Percentiles rank a stretch among this genome's conserved stretches.
Conservation (phyloP, 148 eudicot species). For the Cornus kousa region DNA sequence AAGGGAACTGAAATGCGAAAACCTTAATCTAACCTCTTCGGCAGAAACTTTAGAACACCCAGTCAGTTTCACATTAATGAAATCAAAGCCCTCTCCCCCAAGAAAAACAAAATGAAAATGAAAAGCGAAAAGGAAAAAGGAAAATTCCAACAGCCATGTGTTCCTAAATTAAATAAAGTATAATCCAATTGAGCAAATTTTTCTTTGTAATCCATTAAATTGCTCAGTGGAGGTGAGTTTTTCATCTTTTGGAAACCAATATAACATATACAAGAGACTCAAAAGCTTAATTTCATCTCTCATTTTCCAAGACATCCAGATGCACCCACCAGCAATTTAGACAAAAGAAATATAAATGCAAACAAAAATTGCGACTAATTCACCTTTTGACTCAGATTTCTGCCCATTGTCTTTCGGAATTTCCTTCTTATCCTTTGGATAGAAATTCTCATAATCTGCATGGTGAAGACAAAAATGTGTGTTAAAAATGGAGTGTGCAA, state of each 20-base stretch:
- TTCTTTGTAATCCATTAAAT: not conserved
- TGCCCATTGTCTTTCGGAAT: constrained; percentile 66
- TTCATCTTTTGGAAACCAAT: not conserved
- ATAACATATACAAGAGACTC: not conserved
- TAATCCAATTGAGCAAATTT: not conserved
- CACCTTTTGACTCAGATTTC: constrained; percentile 76
- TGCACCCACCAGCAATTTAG: not conserved
- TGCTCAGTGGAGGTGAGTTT: not conserved
- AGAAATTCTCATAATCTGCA: constrained; percentile 77
- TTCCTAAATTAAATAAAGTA: not conserved
- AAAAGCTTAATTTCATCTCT: not conserved
- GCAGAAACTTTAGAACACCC: no score
- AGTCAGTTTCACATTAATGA: no score
- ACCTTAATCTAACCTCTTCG: no score
- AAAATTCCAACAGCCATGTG: not conserved
- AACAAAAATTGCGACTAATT: not conserved
- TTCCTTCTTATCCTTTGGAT: constrained; percentile 83
- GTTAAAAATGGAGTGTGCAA: not conserved
- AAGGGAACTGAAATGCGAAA: no score
- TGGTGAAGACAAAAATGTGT: constrained; percentile 1
- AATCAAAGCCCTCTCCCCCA: no score
- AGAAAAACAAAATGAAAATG: not conserved
- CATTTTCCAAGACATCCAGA: not conserved
- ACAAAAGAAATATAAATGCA: not conserved
- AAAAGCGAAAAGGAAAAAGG: not conserved